These are phyloP conservation scores for Paradendryphiella salina DNA, from an alignment of 2,329 filamentous ascomycete genomes.

Conservation along the genomic window DNA sequence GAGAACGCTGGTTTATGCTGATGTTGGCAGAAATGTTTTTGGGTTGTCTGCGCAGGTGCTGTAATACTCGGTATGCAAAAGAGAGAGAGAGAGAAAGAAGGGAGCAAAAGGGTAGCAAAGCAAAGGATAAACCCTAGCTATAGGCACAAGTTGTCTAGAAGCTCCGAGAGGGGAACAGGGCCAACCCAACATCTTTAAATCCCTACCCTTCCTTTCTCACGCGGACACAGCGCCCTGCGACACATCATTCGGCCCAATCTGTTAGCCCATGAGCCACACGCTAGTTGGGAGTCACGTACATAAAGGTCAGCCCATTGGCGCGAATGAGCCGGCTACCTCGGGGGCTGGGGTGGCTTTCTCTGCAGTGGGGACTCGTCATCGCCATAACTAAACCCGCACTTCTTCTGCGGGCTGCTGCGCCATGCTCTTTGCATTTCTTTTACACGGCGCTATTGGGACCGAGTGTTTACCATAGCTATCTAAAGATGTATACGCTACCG, in stretches of 20 bases:
- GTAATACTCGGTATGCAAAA: too few relatives aligned
- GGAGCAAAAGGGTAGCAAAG: neutral
- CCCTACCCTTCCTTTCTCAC: conserved; percentile 1
- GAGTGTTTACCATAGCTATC: neutral
- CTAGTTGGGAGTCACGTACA: neutral
- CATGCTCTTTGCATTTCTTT: neutral
- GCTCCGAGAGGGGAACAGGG: neutral
- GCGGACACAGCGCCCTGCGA: conserved; percentile 1
- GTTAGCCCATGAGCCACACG: conserved; percentile 9
- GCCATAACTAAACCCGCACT: neutral
- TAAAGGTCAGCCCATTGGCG: conserved; percentile 11
- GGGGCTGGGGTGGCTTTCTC: neutral
- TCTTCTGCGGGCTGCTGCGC: neutral
- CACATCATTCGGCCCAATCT: conserved; percentile 7
- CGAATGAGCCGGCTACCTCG: conserved; percentile 1
- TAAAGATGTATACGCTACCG: too few relatives aligned
- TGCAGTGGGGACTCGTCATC: conserved; percentile 14
- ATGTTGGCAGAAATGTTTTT: too few relatives aligned
- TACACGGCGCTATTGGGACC: neutral
- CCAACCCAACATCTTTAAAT: neutral
- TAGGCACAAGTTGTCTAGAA: too few relatives aligned
- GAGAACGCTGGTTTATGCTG: too few relatives aligned
- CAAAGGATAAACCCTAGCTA: too few relatives aligned
- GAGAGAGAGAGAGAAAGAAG: neutral
- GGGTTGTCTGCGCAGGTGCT: too few relatives aligned